Conservation (phyloP, 768 basidiomycete species). For the Naganishia randhawae region DNA sequence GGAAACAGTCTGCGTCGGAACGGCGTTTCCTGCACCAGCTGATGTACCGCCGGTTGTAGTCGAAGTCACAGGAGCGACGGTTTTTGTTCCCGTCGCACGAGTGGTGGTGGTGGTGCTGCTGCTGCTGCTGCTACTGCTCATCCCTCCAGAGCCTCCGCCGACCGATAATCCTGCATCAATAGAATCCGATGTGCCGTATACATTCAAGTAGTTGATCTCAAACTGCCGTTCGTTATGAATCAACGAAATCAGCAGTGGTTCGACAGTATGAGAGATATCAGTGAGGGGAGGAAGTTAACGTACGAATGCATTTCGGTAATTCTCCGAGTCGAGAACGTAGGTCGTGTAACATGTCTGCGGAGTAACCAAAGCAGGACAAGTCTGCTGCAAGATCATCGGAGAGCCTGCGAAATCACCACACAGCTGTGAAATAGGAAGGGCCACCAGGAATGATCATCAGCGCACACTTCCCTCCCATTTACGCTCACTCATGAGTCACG, state of each 20-base stretch:
- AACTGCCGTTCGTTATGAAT: constrained; percentile 21
- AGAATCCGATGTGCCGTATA: constrained; percentile 19
- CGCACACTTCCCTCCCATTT: not conserved
- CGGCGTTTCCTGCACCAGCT: not conserved
- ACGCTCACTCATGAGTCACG: not conserved
- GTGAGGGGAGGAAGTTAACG: not conserved
- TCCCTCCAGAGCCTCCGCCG: not conserved
- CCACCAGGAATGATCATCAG: not conserved
- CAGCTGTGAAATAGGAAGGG: not conserved
- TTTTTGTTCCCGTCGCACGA: not conserved
- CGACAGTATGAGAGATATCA: not conserved
- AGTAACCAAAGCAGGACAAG: constrained; percentile 24
- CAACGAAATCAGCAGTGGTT: not conserved
- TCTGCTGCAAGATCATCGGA: constrained; percentile 18
- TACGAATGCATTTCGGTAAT: constrained; percentile 27
- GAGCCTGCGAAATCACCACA: constrained; percentile 29
- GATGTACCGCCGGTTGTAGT: not conserved
- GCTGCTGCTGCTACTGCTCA: not conserved
- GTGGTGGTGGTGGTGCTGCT: not conserved
- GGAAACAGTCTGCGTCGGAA: not conserved
- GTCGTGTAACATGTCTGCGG: constrained; percentile 31
- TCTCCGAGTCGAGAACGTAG: constrained; percentile 27
- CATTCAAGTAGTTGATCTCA: constrained; percentile 32
- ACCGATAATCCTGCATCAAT: constrained; percentile 13
- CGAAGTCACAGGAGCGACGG: not conserved